phyloP scores from a whole-genome alignment of 164 flowering plant genomes.

The Magnolia sinica region DNA sequence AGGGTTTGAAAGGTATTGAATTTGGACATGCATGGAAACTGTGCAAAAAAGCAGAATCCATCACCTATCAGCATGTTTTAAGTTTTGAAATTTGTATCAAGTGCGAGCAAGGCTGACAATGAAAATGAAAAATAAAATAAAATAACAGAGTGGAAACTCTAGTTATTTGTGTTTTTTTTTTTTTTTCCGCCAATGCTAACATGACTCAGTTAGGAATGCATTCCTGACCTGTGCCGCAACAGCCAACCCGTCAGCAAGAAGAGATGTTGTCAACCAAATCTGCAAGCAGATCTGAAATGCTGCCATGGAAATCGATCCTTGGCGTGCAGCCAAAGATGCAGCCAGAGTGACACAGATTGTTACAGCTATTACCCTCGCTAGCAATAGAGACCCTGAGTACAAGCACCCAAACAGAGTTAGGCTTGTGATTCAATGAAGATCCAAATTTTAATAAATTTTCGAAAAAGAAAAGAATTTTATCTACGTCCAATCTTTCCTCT shows the following conservation, averaged over 20 bases:
- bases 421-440: neutral
- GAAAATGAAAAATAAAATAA: too few relatives aligned
- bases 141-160: too few relatives aligned
- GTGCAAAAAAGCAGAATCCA: too few relatives aligned
- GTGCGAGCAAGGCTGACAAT: too few relatives aligned
- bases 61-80: too few relatives aligned
- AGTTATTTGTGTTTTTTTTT: too few relatives aligned
- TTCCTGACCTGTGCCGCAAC: conserved; percentile 77
- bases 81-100: too few relatives aligned
- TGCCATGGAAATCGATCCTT: conserved; percentile 86
- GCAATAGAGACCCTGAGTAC: conserved; percentile 55
- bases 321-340: conserved; percentile 86
- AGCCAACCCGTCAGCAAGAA: conserved; percentile 83
- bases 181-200: neutral
- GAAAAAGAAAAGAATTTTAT: neutral
- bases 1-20: too few relatives aligned
- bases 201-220: neutral
- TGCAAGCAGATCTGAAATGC: conserved; percentile 93
- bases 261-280: conserved; percentile 88
- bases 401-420: neutral
- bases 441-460: neutral
- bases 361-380: conserved; percentile 74
- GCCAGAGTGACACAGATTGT: conserved; percentile 92
- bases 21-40: neutral
- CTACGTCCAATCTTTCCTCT: neutral